Evolutionary conservation across 257 asterid species (phyloP).

Genomic region (Nicotiana benthamiana): DNA sequence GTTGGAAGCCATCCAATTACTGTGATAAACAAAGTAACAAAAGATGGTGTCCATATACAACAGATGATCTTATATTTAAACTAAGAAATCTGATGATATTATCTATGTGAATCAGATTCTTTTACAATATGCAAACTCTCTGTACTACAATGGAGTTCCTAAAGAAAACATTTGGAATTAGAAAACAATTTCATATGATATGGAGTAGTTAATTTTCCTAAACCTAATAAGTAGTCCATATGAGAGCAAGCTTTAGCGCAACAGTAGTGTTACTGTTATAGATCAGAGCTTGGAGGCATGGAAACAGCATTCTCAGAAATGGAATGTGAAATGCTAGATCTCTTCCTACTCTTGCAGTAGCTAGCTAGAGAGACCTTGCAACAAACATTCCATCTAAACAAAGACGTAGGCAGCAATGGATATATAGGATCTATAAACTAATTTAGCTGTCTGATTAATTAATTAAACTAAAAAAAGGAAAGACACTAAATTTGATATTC

Average conservation of each 20-base stretch:
- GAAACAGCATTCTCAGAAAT: too few relatives aligned
- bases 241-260: too few relatives aligned
- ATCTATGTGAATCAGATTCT: not conserved
- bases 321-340: too few relatives aligned
- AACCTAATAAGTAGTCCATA: too few relatives aligned
- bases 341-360: too few relatives aligned
- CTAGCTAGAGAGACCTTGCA: too few relatives aligned
- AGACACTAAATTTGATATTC: not conserved
- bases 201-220: too few relatives aligned
- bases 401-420: not conserved
- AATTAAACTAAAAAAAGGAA: too few relatives aligned
- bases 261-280: too few relatives aligned
- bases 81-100: not conserved
- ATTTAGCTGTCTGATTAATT: too few relatives aligned
- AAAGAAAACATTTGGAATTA: not conserved
- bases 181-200: not conserved
- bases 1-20: not conserved
- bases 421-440: not conserved
- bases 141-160: not conserved
- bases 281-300: too few relatives aligned
- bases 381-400: not conserved
- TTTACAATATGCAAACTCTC: not conserved
- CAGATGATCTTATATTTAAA: not conserved
- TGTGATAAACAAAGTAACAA: not conserved
- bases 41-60: not conserved